These are phyloP conservation scores for Rubia yunnanensis DNA, from an alignment of 257 asterid genomes.

Conservation along the genomic window DNA sequence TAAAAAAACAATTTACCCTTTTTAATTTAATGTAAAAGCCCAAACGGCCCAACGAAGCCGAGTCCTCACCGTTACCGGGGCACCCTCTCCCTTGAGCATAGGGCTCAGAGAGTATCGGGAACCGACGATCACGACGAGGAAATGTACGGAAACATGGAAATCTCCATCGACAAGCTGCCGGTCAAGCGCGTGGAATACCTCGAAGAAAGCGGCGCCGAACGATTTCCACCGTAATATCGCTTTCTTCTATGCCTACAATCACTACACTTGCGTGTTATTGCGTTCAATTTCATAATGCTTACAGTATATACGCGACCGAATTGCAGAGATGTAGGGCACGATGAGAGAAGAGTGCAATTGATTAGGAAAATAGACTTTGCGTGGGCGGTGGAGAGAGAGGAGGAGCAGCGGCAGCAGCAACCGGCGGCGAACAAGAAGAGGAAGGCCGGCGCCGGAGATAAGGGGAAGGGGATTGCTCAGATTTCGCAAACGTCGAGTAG, in stretches of 20 bases:
- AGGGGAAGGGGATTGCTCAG: slow-evolving; percentile 14
- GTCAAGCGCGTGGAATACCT: slow-evolving; percentile 60
- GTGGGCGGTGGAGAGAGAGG: slow-evolving; percentile 93
- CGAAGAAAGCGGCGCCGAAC: slow-evolving; percentile 76
- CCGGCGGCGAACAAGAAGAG: slow-evolving; percentile 59
- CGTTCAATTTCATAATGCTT: background rate
- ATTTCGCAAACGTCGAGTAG: background rate
- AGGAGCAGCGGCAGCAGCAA: slow-evolving; percentile 25
- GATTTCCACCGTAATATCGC: slow-evolving; percentile 51
- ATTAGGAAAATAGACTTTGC: slow-evolving; percentile 85
- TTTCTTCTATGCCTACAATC: background rate
- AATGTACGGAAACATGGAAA: slow-evolving; percentile 53
- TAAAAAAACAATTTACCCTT: background rate
- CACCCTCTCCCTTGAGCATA: background rate
- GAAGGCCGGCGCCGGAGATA: slow-evolving; percentile 40
- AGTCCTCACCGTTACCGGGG: background rate
- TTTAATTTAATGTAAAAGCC: background rate
- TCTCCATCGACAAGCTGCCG: slow-evolving; percentile 86
- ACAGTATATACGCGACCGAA: slow-evolving; percentile 11
- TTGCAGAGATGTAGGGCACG: slow-evolving; percentile 73
- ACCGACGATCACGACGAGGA: slow-evolving; percentile 6
- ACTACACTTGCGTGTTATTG: background rate
- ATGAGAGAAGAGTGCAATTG: slow-evolving; percentile 64
- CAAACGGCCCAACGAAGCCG: background rate
- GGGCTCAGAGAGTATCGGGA: slow-evolving; percentile 9